Evolutionary conservation across 805 yeast genomes (phyloP).

Genomic region (Candida anglica): DNA sequence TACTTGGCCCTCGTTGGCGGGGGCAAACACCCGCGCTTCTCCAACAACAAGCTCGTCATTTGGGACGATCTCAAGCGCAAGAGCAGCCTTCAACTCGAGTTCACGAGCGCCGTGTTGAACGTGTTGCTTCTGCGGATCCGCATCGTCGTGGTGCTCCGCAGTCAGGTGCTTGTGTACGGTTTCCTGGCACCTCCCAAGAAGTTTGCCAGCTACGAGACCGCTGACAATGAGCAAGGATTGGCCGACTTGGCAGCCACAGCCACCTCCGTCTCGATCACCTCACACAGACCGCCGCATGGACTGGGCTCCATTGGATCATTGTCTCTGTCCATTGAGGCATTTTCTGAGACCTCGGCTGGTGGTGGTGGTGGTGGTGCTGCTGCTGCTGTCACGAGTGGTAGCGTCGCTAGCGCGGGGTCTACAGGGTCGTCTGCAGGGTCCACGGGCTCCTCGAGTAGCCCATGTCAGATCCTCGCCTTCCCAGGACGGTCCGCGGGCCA

Average conservation of each 20-base stretch:
- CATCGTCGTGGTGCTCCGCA: conserved; percentile 67
- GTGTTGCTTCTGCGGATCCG: conserved; percentile 72
- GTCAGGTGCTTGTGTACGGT: conserved; percentile 70
- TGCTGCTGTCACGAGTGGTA: not conserved
- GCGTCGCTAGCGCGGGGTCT: not conserved
- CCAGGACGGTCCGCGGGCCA: conserved; percentile 78
- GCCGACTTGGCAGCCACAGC: conserved; percentile 49
- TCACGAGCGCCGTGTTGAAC: conserved; percentile 69
- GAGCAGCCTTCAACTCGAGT: conserved; percentile 69
- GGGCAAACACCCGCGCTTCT: conserved; percentile 73
- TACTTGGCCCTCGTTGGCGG: conserved; percentile 90
- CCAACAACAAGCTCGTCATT: conserved; percentile 74
- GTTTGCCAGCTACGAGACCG: conserved; percentile 62
- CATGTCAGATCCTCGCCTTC: conserved; percentile 59
- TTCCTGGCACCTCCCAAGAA: conserved; percentile 77
- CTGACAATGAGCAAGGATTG: conserved; percentile 57
- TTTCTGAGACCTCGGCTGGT: no score
- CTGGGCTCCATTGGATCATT: not conserved
- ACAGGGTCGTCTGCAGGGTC: not conserved
- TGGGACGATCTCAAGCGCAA: conserved; percentile 90
- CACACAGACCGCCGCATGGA: conserved; percentile 8
- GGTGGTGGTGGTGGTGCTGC: not conserved
- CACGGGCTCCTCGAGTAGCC: conserved; percentile 9
- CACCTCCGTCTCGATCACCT: conserved; percentile 4
- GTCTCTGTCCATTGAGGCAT: no score